Base-by-base conservation (phyloP, 805 yeast genomes). In the Babjeviella inositovora region DNA sequence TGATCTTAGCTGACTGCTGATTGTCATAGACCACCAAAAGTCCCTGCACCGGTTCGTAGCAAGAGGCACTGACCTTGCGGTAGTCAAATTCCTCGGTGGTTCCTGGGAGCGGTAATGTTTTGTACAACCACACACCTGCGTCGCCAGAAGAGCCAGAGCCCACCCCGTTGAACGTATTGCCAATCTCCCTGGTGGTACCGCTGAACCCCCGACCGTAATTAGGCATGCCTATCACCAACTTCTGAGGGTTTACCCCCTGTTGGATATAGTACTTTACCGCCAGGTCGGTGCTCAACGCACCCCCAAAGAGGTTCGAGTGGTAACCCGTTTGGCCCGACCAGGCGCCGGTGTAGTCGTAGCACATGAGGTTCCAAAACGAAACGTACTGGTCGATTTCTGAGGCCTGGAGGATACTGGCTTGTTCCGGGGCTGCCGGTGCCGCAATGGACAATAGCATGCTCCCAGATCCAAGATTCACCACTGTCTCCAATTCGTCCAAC, bases 211-310 rank as follows among this genome's bases (percentile, higher is more conserved):
- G 48, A 0, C 95, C 97, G 42, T 84, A 90, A 10, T 70, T 50
- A 0, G 97, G 96, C 74, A 85, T 76, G 0, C 97, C 98, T 15
- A 90, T 36, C 2, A 75, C 54, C 5, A 87, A 31, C 37, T 80
- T 77, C 0, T 32, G 18, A 0, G 72, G 32, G 0, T 43, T 26
- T 2, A 73, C 56, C 0, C 71, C 67, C 2, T 33, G 27, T 0
- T 35, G 11, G 1, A 58, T 14, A 45, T 74, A 64, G 25, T 38
- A 43, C 2, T 40, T 24, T 3, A 80, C 47, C 0, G 73, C 65
- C 3, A 47, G 41, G 28, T 64, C 64, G 2, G 57, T 70, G 25
- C 63, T 62, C 15, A 63, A 35, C 3, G 42, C 47, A 23, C 53
- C 54, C 3, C 58, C 60, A 18, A 58, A 65, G 31, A 82, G 38